These are phyloP conservation scores for Petrea volubilis DNA, from an alignment of 257 asterid species.

Conservation along the genomic window DNA sequence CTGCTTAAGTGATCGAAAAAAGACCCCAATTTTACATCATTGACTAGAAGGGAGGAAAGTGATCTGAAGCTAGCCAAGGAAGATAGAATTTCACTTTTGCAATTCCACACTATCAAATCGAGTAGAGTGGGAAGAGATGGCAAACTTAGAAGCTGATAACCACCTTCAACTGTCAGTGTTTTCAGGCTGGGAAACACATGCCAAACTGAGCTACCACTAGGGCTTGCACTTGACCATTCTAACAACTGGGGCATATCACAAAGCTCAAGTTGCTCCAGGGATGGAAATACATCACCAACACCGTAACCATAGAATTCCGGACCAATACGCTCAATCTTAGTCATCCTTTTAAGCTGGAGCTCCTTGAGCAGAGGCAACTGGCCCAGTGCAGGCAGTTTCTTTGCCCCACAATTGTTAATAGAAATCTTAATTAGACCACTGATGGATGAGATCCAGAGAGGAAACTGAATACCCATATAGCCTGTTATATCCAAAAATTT, in stretches of 20 bases:
- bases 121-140: conserved; percentile 23
- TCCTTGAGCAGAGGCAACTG: conserved; percentile 9
- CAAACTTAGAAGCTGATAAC: conserved; percentile 7
- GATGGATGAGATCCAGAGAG: conserved; percentile 7
- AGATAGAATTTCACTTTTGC: neutral
- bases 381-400: conserved; percentile 20
- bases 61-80: neutral
- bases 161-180: conserved; percentile 16
- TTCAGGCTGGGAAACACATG: neutral
- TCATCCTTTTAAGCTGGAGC: conserved; percentile 20
- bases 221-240: neutral
- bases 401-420: conserved; percentile 8
- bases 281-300: neutral
- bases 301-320: neutral
- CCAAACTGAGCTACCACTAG: neutral
- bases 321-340: neutral
- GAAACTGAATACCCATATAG: conserved; percentile 8
- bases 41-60: conserved; percentile 21
- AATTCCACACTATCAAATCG: neutral
- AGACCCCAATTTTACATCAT: conserved; percentile 2
- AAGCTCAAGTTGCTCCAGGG: conserved; percentile 18
- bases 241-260: conserved; percentile 17
- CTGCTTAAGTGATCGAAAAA: neutral
- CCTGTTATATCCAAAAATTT: conserved; percentile 14
- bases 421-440: conserved; percentile 16